A percentile compares a stretch with the other conserved stretches of the same genome.
phyloP scores from a whole-genome alignment of 208 protist species.

The Naegleria fowleri region DNA sequence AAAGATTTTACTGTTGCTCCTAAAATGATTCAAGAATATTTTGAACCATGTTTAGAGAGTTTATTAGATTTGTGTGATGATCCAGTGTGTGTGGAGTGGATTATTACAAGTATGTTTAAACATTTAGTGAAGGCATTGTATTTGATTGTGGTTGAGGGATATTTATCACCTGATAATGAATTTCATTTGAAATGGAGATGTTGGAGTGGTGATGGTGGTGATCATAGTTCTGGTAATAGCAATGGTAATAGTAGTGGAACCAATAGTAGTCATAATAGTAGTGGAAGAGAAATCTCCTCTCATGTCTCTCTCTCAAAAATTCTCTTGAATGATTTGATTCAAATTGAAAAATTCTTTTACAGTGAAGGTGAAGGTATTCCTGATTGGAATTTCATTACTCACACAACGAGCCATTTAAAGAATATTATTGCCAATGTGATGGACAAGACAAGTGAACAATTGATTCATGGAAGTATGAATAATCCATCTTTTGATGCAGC shows the following conservation, averaged over 20 bases:
- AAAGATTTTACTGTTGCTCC: not conserved
- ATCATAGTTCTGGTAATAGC: not conserved
- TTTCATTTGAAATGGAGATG: not conserved
- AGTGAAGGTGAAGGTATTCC: not conserved
- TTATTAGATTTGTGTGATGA: not conserved
- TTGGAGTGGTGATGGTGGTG: not conserved
- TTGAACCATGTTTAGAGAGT: conserved; percentile 1
- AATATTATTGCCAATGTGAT: not conserved
- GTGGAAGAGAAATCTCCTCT: too few relatives aligned
- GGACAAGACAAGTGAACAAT: not conserved
- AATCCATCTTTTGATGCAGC: not conserved
- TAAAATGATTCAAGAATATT: not conserved
- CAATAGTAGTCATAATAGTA: too few relatives aligned
- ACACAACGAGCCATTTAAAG: not conserved
- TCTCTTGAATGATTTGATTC: not conserved
- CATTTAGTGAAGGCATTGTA: not conserved
- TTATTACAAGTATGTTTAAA: conserved; percentile 19
- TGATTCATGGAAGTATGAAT: not conserved
- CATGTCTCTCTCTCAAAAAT: not conserved
- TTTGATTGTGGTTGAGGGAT: not conserved
- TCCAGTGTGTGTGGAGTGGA: not conserved
- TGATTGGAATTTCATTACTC: not conserved
- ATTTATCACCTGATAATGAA: not conserved
- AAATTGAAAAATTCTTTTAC: not conserved
- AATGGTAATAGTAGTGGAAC: not conserved